Evolutionary conservation across 768 basidiomycete species (phyloP).

Genomic region (Auricularia heimuer): DNA sequence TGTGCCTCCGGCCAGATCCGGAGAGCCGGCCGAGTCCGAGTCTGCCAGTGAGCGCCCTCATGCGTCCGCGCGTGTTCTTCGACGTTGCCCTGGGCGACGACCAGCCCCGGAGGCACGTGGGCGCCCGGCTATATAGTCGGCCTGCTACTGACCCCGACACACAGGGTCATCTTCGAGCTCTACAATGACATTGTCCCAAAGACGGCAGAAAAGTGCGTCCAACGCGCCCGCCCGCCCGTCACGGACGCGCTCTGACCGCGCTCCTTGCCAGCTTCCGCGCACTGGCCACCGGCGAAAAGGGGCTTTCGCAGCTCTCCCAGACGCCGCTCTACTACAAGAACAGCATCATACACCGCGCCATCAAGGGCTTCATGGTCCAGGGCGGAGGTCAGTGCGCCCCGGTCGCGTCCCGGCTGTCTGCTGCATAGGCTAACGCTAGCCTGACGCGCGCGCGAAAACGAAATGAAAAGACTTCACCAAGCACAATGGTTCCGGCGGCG

Average conservation of each 20-base stretch:
- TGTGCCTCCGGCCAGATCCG: background rate
- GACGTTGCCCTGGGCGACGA: conserved; percentile 45
- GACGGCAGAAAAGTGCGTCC: conserved; percentile 66
- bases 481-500: conserved; percentile 70
- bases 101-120: conserved; percentile 43
- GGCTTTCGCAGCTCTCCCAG: conserved; percentile 51
- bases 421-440: background rate
- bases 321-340: conserved; percentile 76
- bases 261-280: conserved; percentile 59
- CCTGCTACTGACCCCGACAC: background rate
- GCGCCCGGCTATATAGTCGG: background rate
- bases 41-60: background rate
- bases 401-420: background rate
- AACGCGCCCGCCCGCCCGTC: background rate
- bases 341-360: conserved; percentile 67
- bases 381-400: conserved; percentile 47
- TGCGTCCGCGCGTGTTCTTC: conserved; percentile 55
- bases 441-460: background rate
- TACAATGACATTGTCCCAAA: conserved; percentile 64
- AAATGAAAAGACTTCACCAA: conserved; percentile 53
- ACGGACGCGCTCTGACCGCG: background rate
- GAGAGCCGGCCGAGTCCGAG: conserved; percentile 2
- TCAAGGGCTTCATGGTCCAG: conserved; percentile 72
- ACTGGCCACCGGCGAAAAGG: conserved; percentile 80
- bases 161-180: conserved; percentile 61